Evolutionary conservation across 2,329 filamentous ascomycete genomes (phyloP).

Genomic region (Sporothrix phasma): DNA sequence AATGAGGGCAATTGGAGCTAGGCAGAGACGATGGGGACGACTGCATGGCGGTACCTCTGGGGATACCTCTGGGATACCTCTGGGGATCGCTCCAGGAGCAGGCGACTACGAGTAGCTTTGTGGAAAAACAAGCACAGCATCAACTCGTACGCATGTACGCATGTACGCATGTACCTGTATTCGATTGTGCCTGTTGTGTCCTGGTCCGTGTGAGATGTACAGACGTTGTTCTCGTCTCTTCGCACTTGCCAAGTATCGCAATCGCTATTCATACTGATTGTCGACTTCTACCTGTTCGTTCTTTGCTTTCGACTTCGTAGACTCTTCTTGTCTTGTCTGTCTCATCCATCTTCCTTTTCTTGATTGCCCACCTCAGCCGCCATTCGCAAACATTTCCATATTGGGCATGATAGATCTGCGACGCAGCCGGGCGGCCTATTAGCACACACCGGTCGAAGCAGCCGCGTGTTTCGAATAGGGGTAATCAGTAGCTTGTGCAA

Average conservation of each 20-base stretch:
- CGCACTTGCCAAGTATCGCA: too few species aligned
- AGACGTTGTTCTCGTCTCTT: too few species aligned
- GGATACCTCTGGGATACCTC: neutral
- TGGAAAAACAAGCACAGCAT: too few species aligned
- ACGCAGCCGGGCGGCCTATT: neutral
- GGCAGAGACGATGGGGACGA: neutral
- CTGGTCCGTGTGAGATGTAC: too few species aligned
- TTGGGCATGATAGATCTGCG: neutral
- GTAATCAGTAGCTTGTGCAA: too few species aligned
- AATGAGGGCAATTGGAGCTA: neutral
- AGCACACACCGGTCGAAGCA: slow-evolving; percentile 2
- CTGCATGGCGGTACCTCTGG: neutral
- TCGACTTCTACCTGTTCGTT: neutral
- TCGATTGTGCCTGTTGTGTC: too few species aligned
- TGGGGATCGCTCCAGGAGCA: neutral
- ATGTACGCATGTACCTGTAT: too few species aligned
- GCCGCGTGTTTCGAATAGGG: neutral
- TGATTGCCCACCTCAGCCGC: neutral
- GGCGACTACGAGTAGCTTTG: neutral
- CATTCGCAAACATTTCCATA: neutral
- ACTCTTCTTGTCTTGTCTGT: neutral
- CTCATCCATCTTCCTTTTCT: neutral
- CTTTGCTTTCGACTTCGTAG: neutral
- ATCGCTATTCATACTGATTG: too few species aligned
- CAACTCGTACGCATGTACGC: too few species aligned